Evolutionary conservation across 805 yeast species (phyloP), one percentile per base, ranked within the genome.

Genomic region (Barnettozyma sucrosica): DNA sequence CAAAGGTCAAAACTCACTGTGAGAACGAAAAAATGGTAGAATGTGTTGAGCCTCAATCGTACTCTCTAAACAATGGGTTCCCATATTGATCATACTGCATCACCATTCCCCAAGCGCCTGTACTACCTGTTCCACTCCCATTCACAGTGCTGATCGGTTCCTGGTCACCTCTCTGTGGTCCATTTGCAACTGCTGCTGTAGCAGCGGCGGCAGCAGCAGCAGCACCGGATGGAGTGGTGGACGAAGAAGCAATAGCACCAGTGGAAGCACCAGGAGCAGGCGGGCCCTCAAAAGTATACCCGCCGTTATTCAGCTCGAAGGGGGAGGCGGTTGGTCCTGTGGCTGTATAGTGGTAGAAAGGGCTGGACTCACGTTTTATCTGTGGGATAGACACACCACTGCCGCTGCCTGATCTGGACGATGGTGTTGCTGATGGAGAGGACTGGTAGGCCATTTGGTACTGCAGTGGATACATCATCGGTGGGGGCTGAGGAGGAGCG

Each of bases 21-120:
- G n/a, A 8, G 21, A 11, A 16, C 5, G 9, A 5, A 32, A 7
- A 32, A 32, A 6, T 32, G 36, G 20, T 7, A 34, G 7, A 26
- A 26, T 26, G 30, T 13, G 4, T 26, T 8, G 30, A 10, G 14
- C 30, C 30, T 34, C 36, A 44, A n/a, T 45, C 45, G 33, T 46
- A 46, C 13, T 46, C 43, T 20, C 43, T 46, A 16, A 46, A 46
- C 5, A 46, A 20, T 7, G 49, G 49, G 18, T 46, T 46, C 10
- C 49, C 49, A 26, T 39, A 46, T 10, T 42, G 49, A 21, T 46
- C 49, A 21, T 42, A 46, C 21, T 46, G 49, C 33, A 46, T 16
- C 25, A 36, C 49, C 9, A 28, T 38, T 8, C 45, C 49, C 45
- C 49, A 39, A 18, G 26, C 14, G 21, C n/a, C 37, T 13, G 37